Conservation (phyloP, 2,329 filamentous ascomycete species). For the Sporothrix euskadiensis region DNA sequence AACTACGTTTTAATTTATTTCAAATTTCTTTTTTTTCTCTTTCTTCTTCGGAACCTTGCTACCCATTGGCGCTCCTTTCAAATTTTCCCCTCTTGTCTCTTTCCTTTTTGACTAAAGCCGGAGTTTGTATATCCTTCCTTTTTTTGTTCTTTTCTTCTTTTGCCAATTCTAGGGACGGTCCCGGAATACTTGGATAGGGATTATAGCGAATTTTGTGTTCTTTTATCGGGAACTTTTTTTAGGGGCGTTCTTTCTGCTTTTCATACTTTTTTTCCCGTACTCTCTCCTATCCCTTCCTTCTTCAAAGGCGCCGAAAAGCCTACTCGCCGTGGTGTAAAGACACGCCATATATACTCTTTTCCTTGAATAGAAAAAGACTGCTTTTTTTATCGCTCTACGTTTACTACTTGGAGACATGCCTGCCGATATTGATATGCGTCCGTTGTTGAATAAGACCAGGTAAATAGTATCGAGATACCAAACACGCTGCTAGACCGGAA, state of each 20-base stretch:
- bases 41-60: neutral
- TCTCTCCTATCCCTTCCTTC: neutral
- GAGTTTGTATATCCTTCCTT: constrained; percentile 1
- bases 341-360: neutral
- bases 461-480: neutral
- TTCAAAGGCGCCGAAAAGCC: neutral
- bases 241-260: neutral
- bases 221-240: neutral
- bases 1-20: neutral
- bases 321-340: neutral
- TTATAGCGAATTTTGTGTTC: neutral
- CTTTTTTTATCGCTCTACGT: neutral
- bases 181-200: constrained; percentile 12
- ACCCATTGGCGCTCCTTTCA: neutral
- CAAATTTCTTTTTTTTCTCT: neutral
- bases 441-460: neutral
- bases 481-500: neutral
- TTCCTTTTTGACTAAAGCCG: neutral
- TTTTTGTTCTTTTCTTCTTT: neutral
- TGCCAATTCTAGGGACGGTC: neutral
- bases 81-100: neutral
- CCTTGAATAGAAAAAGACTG: neutral
- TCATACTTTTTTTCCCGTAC: neutral
- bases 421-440: neutral
- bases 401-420: neutral